A percentile compares a stretch with the other conserved stretches of the same genome.
phyloP scores from a whole-genome alignment of 208 protist genomes.

The Acanthamoeba castellanii region DNA sequence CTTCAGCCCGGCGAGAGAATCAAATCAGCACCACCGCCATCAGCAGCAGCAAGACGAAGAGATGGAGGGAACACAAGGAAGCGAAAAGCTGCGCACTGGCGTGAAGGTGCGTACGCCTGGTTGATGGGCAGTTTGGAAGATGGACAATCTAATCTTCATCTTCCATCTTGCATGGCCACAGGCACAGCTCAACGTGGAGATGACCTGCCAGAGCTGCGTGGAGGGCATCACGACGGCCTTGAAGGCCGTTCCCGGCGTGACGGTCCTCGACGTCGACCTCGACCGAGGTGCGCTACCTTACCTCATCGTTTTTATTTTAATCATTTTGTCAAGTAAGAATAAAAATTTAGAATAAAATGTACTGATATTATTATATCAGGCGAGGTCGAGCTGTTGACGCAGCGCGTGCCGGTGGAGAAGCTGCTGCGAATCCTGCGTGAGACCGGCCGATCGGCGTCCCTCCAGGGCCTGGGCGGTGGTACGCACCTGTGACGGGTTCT shows the following conservation, averaged over 20 bases:
- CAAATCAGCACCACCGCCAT: too few relatives aligned
- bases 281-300: not conserved
- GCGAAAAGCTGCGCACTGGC: too few relatives aligned
- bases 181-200: constrained; percentile 27
- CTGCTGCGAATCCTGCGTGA: constrained; percentile 21
- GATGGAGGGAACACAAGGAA: too few relatives aligned
- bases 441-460: constrained; percentile 1
- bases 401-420: constrained; percentile 34
- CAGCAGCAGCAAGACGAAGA: too few relatives aligned
- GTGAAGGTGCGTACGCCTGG: too few relatives aligned
- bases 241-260: not conserved
- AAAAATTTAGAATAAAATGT: too few relatives aligned
- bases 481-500: not conserved
- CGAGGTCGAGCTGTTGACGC: constrained; percentile 9
- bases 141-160: too few relatives aligned
- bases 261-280: not conserved
- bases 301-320: not conserved
- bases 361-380: not conserved
- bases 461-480: constrained; percentile 36
- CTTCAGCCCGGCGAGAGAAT: too few relatives aligned
- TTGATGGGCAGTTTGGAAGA: too few relatives aligned
- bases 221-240: not conserved
- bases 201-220: constrained; percentile 52
- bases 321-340: too few relatives aligned
- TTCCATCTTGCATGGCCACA: not conserved